A percentile compares a stretch with the other conserved stretches of the same genome.
Evolutionary conservation across 352 stramenopile genomes (phyloP).

Genomic region (Plasmopara muralis): DNA sequence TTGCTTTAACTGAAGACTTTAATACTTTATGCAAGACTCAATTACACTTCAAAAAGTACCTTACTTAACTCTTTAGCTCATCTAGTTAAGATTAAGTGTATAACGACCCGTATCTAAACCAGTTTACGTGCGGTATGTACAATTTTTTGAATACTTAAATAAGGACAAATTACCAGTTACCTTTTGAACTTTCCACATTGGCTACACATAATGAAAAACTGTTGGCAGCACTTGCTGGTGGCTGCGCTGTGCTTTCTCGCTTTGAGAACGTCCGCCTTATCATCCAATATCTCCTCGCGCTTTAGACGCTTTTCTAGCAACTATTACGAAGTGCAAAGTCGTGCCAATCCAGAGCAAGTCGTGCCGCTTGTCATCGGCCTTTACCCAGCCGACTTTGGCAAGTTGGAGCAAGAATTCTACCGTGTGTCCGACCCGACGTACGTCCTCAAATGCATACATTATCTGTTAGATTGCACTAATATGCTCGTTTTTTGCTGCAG

Average conservation of each 20-base stretch:
- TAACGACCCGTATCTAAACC: too few species aligned
- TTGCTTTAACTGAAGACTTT: background rate
- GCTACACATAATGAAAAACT: too few species aligned
- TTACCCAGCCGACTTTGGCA: conserved; percentile 37
- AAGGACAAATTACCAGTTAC: too few species aligned
- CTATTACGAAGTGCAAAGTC: conserved; percentile 22
- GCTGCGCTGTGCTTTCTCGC: conserved; percentile 8
- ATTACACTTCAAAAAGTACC: too few species aligned
- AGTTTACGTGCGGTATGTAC: too few species aligned
- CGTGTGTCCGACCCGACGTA: conserved; percentile 50
- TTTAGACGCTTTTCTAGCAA: conserved; percentile 31
- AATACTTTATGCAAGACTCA: too few species aligned
- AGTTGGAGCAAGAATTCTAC: conserved; percentile 47
- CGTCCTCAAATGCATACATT: conserved; percentile 12
- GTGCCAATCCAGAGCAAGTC: conserved; percentile 29
- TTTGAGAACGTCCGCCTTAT: background rate
- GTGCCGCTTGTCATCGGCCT: conserved; percentile 55
- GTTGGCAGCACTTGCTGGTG: background rate
- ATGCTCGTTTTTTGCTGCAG: conserved; percentile 18
- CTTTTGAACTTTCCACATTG: too few species aligned
- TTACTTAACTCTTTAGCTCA: too few species aligned
- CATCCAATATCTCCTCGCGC: conserved; percentile 7
- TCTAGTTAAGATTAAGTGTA: too few species aligned
- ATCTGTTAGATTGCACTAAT: too few species aligned
- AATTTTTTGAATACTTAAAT: too few species aligned